Base-by-base conservation (phyloP, 495 filamentous ascomycete species). In the Lepraria neglecta region DNA sequence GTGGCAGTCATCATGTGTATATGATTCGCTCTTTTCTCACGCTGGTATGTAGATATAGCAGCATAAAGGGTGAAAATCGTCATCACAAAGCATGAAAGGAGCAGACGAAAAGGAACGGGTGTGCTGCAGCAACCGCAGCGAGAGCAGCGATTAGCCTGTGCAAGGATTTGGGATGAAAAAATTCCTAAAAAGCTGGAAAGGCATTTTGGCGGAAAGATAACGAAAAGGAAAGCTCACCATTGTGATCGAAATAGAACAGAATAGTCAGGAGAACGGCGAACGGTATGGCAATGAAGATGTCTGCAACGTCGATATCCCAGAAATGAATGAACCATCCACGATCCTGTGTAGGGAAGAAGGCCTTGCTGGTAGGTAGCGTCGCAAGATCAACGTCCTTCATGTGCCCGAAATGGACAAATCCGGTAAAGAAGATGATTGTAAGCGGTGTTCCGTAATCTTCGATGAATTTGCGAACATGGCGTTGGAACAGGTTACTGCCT, bases 181-280 rank as follows among this genome's bases (percentile, higher is more conserved):
- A 2, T 1, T 24, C 24, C 24, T 24, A 24, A 24, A n/a, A 24
- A 24, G 7, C 21, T 3, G 6, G 0, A 0, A 24, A 28, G 11
- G 28, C 21, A 11, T 5, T 14, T 50, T 24, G 46, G 21, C 17
- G 7, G 15, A 42, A 47, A 3, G 28, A 0, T 4, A 27, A 12
- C 28, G 27, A 6, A 53, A 33, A 12, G 43, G 52, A 15, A 51
- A 0, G 67, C 73, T 56, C 75, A 88, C 85, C 86, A 66, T 92
- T 92, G 67, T 97, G 92, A 69, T 97, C 92, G 71, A 92, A 96
- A 71, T 89, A 96, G 70, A 97, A 96, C 24, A 96, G 74, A 30
- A 95, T 85, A 0, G 91, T 96, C 33, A 96, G 76, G 6, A 96
- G 77, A 45, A 96, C 67, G 1, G 88, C 91, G 72, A 96, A 94